Base-by-base conservation (phyloP, 2,329 filamentous ascomycete genomes). In the Pseudopyrenochaeta lycopersici region DNA sequence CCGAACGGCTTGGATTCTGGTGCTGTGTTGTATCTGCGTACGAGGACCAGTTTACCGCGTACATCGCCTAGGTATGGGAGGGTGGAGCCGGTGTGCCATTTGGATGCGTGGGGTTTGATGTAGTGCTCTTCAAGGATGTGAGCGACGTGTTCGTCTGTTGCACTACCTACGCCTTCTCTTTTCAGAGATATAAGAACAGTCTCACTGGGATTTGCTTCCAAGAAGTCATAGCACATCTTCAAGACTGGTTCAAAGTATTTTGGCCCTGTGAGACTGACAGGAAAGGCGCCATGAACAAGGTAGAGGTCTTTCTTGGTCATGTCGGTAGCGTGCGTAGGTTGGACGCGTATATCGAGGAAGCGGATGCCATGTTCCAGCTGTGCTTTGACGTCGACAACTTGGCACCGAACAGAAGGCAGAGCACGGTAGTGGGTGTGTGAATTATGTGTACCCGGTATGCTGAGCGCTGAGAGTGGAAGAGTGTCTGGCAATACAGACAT, bases 401-500 rank as follows among this genome's bases (percentile, higher is more conserved):
- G 95, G 76, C 95, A 98, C 33, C 95, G 90, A 32, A 98, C 95
- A 1, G 92, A 96, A 1, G 95, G 95, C 4, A 97, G 84, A 11
- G 95, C 93, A 43, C 86, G 84, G 80, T 96, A 84, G 78, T 86
- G 89, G 9, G 93, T 96, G 6, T 95, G 91, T 15, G 90, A 91
- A 78, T 99, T 98, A 81, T 99, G 95, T 0, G 95, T 97, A 60
- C 95, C 95, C 0, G 95, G 95, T 58, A 98, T 95, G 44, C 90
- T 95, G 44, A 99, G 85, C 2, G 89, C 84, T 1, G 91, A 90
- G 4, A 98, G 81, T 1, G 91, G 87, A 46, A 86, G 89, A 17
- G 87, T 83, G 67, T 93, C 85, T 55, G 84, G 81, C 36, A 98
- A 82, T 56, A 88, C 83, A 51, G 82, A 77, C 93, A 98, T 98